Evolutionary conservation across 2,329 filamentous ascomycete genomes (phyloP).

Genomic region (Alternaria viburni): DNA sequence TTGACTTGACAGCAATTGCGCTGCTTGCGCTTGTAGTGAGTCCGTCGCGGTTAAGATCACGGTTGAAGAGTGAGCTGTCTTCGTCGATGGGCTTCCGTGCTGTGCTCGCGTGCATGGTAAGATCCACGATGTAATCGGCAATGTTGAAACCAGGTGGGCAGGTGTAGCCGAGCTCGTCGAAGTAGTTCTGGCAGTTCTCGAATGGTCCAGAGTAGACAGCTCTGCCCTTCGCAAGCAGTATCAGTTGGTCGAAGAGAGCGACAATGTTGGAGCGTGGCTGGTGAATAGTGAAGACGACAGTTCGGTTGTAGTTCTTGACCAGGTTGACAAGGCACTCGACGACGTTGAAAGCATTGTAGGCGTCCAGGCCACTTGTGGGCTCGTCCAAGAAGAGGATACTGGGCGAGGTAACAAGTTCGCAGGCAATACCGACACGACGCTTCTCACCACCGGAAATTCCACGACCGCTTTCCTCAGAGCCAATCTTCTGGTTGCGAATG

Average conservation of each 20-base stretch:
- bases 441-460: slow-evolving; percentile 98
- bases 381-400: slow-evolving; percentile 98
- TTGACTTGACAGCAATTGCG: slow-evolving; percentile 85
- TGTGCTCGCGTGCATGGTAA: slow-evolving; percentile 91
- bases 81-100: slow-evolving; percentile 62
- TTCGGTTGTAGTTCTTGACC: slow-evolving; percentile 95
- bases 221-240: slow-evolving; percentile 86
- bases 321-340: slow-evolving; percentile 93
- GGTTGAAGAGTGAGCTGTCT: slow-evolving; percentile 63
- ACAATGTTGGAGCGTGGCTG: slow-evolving; percentile 98
- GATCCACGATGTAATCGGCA: slow-evolving; percentile 94
- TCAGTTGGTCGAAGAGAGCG: slow-evolving; percentile 91
- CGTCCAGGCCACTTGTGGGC: slow-evolving; percentile 93
- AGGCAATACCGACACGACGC: slow-evolving; percentile 93
- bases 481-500: slow-evolving; percentile 93
- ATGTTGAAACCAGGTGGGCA: slow-evolving; percentile 99
- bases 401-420: slow-evolving; percentile 94
- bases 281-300: slow-evolving; percentile 97
- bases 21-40: slow-evolving; percentile 81
- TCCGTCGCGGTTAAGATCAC: slow-evolving; percentile 68
- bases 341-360: slow-evolving; percentile 98
- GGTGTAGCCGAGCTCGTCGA: slow-evolving; percentile 87
- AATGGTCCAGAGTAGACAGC: slow-evolving; percentile 95
- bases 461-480: slow-evolving; percentile 92
- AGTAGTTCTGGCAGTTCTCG: slow-evolving; percentile 85